phyloP scores from a whole-genome alignment of 148 eudicot species.

The Linanthus parryae region DNA sequence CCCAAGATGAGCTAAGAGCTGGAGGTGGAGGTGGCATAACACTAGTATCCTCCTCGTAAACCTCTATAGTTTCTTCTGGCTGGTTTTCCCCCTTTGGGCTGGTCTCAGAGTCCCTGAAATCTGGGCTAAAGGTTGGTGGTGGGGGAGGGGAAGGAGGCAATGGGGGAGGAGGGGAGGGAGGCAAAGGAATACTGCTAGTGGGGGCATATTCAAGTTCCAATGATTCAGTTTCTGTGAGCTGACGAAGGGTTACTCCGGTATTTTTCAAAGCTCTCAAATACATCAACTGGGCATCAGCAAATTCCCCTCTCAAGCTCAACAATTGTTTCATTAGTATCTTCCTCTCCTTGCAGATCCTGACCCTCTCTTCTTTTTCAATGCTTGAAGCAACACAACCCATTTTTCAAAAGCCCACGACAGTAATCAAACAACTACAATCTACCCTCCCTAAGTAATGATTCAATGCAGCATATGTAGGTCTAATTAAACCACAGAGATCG shows the following conservation, averaged over 20 bases:
- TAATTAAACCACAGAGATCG: slow-evolving; percentile 4
- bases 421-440: neutral
- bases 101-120: slow-evolving; percentile 25
- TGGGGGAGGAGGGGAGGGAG: slow-evolving; percentile 63
- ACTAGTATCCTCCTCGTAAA: slow-evolving; percentile 27
- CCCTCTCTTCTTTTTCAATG: slow-evolving; percentile 65
- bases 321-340: slow-evolving; percentile 58
- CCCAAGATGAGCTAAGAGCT: slow-evolving; percentile 35
- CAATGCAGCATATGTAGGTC: neutral
- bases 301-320: slow-evolving; percentile 51
- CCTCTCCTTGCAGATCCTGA: slow-evolving; percentile 61
- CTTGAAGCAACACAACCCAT: slow-evolving; percentile 76
- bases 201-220: slow-evolving; percentile 42
- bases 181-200: slow-evolving; percentile 19
- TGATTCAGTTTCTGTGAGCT: slow-evolving; percentile 68
- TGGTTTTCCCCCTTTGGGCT: slow-evolving; percentile 15
- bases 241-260: slow-evolving; percentile 72
- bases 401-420: neutral
- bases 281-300: slow-evolving; percentile 54
- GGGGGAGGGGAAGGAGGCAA: slow-evolving; percentile 81
- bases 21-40: slow-evolving; percentile 56
- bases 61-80: slow-evolving; percentile 50
- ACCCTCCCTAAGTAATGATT: neutral
- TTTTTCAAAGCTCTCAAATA: slow-evolving; percentile 69
- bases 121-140: slow-evolving; percentile 76